phyloP scores from a whole-genome alignment of 176 grass and related monocot genomes.

The Stipa capillata region DNA sequence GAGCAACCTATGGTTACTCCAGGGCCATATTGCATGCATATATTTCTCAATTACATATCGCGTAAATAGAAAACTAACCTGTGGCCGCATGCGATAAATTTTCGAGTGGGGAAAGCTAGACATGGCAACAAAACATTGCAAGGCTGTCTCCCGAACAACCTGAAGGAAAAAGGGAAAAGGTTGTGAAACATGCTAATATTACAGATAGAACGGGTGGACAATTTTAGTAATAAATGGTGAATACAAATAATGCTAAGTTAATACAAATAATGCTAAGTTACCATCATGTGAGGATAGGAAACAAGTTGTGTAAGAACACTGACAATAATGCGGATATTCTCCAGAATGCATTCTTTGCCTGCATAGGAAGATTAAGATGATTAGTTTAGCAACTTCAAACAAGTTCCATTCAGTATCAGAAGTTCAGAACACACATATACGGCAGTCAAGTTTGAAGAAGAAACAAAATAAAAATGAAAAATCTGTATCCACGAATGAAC shows the following conservation, averaged over 20 bases:
- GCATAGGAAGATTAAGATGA: conserved; percentile 4
- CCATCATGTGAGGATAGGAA: conserved; percentile 88
- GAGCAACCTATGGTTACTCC: not conserved
- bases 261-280: conserved; percentile 24
- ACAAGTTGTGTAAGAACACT: conserved; percentile 47
- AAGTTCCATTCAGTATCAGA: too few relatives aligned
- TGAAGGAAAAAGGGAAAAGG: conserved; percentile 25
- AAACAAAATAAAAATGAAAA: too few relatives aligned
- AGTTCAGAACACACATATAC: too few relatives aligned
- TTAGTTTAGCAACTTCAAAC: conserved; percentile 7
- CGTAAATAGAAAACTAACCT: conserved; percentile 46
- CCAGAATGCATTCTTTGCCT: conserved; percentile 72
- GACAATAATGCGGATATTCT: conserved; percentile 67
- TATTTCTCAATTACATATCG: not conserved
- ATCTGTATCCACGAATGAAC: too few relatives aligned
- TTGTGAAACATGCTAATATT: conserved; percentile 17
- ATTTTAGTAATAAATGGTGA: too few relatives aligned
- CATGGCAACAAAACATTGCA: conserved; percentile 81
- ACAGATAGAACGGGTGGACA: conserved; percentile 10
- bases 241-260: too few relatives aligned
- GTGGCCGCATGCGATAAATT: conserved; percentile 65
- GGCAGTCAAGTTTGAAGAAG: too few relatives aligned
- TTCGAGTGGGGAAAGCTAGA: conserved; percentile 80
- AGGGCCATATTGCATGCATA: not conserved
- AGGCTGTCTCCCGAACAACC: conserved; percentile 90